A percentile compares a stretch with the other conserved stretches of the same genome.
Evolutionary conservation across 805 yeast genomes (phyloP).

Genomic region (Pichia insulana): DNA sequence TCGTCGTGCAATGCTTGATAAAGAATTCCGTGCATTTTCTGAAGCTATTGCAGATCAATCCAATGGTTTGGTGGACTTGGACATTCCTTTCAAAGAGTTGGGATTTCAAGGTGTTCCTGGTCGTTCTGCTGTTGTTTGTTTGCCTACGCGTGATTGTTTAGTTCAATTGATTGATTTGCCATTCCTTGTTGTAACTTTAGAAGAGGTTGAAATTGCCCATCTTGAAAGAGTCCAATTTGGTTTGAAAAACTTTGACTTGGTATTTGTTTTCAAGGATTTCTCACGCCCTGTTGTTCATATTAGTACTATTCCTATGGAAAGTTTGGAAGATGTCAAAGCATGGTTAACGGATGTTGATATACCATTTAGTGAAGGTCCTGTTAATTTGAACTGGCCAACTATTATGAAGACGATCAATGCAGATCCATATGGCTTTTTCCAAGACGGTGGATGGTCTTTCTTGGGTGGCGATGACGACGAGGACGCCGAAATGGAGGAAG

Average conservation of each 20-base stretch:
- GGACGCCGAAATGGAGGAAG: conserved; percentile 59
- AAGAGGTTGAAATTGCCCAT: conserved; percentile 90
- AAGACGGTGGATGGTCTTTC: conserved; percentile 95
- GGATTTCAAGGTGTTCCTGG: conserved; percentile 98
- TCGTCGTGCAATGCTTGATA: conserved; percentile 81
- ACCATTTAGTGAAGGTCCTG: conserved; percentile 89
- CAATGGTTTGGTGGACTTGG: conserved; percentile 75
- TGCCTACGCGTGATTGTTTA: conserved; percentile 96
- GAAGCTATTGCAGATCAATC: conserved; percentile 88
- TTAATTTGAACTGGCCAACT: conserved; percentile 90
- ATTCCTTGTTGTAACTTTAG: conserved; percentile 81
- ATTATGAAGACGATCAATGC: conserved; percentile 90
- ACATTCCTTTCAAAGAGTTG: conserved; percentile 88
- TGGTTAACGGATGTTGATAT: conserved; percentile 98
- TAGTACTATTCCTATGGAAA: conserved; percentile 89
- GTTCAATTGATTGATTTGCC: conserved; percentile 94
- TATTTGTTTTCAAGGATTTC: conserved; percentile 93
- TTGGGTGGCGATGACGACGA: conserved; percentile 81
- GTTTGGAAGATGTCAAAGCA: conserved; percentile 83
- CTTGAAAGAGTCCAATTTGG: conserved; percentile 97
- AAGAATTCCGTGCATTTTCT: conserved; percentile 82
- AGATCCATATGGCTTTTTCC: conserved; percentile 90
- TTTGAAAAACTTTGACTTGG: conserved; percentile 89
- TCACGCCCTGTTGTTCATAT: conserved; percentile 80
- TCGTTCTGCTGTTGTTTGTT: conserved; percentile 86